These are phyloP conservation scores for Colletotrichum viniferum DNA, from an alignment of 2,329 filamentous ascomycete species.

Conservation along the genomic window DNA sequence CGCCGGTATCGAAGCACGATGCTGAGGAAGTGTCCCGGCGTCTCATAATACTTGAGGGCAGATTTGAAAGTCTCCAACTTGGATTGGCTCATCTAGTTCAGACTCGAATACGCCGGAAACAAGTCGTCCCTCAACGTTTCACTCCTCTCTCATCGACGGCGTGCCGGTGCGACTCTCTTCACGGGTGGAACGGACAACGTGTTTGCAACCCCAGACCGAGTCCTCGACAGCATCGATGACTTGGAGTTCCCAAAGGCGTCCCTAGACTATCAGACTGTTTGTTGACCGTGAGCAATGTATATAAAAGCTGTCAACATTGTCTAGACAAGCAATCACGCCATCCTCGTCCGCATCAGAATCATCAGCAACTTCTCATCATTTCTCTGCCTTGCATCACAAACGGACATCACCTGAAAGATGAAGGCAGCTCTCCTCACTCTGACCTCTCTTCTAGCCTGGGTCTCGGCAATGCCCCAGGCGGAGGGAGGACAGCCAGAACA, in stretches of 20 bases:
- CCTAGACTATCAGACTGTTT: neutral
- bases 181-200: conserved; percentile 17
- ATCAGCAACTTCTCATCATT: neutral
- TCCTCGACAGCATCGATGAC: neutral
- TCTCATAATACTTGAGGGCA: neutral
- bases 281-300: neutral
- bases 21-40: neutral
- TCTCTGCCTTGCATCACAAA: neutral
- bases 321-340: neutral
- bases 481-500: neutral
- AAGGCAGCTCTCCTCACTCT: conserved; percentile 1
- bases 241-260: neutral
- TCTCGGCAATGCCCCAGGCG: conserved; percentile 3
- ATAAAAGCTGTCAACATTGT: neutral
- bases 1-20: neutral
- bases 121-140: neutral
- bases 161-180: neutral
- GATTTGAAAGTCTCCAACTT: neutral
- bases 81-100: neutral
- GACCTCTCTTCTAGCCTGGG: neutral
- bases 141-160: neutral
- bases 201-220: neutral
- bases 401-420: neutral
- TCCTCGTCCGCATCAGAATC: neutral
- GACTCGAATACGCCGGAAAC: neutral